These are phyloP conservation scores for Soucietia sequanensis DNA, from an alignment of 805 yeast species.

Conservation along the genomic window DNA sequence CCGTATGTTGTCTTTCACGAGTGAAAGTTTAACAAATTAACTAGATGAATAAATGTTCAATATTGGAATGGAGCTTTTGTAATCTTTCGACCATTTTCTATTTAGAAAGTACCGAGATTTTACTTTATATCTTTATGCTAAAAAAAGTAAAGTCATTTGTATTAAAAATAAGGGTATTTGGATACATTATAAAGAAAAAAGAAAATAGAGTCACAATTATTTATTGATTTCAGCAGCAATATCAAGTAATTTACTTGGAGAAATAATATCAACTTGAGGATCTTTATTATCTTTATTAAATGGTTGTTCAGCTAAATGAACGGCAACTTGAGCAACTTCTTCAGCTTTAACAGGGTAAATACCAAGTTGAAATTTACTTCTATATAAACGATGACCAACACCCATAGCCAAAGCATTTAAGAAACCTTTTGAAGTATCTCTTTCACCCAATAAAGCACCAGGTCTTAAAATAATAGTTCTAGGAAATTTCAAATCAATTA, in stretches of 20 bases:
- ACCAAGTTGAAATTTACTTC: slow-evolving; percentile 5
- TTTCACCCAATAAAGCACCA: slow-evolving; percentile 66
- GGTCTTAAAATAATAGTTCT: slow-evolving; percentile 76
- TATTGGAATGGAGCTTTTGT: too few relatives aligned
- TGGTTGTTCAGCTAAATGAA: slow-evolving; percentile 33
- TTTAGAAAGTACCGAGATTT: too few relatives aligned
- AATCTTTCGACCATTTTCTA: too few relatives aligned
- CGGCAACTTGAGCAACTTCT: slow-evolving; percentile 63
- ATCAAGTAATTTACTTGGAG: slow-evolving; percentile 16
- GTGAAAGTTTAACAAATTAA: too few relatives aligned
- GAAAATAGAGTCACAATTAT: too few relatives aligned
- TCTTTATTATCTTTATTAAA: slow-evolving; percentile 7
- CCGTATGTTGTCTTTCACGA: too few relatives aligned
- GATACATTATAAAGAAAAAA: too few relatives aligned
- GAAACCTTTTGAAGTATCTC: slow-evolving; percentile 44
- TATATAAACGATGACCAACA: slow-evolving; percentile 21
- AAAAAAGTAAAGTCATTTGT: too few relatives aligned
- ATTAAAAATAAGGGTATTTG: too few relatives aligned
- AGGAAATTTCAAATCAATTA: slow-evolving; percentile 62
- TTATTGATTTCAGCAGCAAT: too few relatives aligned
- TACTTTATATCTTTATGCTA: too few relatives aligned
- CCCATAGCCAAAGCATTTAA: slow-evolving; percentile 27
- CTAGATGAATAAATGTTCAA: too few relatives aligned
- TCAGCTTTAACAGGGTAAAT: slow-evolving; percentile 53
- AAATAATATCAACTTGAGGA: slow-evolving; percentile 21